Conservation (phyloP, 768 basidiomycete species). For the Boletus eberwhitei region DNA sequence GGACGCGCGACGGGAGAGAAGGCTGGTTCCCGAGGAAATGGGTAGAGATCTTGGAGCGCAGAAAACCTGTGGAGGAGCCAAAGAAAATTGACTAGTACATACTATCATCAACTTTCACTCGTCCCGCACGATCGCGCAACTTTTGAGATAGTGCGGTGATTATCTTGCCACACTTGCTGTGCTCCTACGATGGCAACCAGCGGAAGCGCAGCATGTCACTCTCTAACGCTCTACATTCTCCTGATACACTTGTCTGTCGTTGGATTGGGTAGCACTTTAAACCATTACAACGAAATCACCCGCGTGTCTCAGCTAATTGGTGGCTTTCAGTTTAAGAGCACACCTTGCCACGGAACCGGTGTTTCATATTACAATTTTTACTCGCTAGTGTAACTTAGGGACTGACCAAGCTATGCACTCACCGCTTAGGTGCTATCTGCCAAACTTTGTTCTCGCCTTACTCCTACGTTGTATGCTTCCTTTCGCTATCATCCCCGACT, state of each 20-base stretch:
- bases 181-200: neutral
- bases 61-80: constrained; percentile 32
- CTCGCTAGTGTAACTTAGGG: too few relatives aligned
- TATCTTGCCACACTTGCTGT: neutral
- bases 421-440: neutral
- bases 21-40: constrained; percentile 95
- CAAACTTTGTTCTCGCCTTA: neutral
- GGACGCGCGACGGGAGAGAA: constrained; percentile 85
- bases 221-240: too few relatives aligned
- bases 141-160: neutral
- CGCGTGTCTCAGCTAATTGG: too few relatives aligned
- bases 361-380: neutral
- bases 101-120: too few relatives aligned
- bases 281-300: too few relatives aligned
- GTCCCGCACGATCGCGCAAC: too few relatives aligned
- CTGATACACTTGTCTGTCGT: too few relatives aligned
- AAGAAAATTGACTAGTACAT: constrained; percentile 40
- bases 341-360: too few relatives aligned
- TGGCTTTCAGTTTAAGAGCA: too few relatives aligned
- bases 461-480: neutral
- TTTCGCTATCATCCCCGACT: neutral
- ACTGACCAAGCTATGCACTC: neutral
- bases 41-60: constrained; percentile 68
- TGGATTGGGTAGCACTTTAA: neutral
- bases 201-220: neutral